Conservation (phyloP, 129 eudicot species). For the Flaveria linearis region DNA sequence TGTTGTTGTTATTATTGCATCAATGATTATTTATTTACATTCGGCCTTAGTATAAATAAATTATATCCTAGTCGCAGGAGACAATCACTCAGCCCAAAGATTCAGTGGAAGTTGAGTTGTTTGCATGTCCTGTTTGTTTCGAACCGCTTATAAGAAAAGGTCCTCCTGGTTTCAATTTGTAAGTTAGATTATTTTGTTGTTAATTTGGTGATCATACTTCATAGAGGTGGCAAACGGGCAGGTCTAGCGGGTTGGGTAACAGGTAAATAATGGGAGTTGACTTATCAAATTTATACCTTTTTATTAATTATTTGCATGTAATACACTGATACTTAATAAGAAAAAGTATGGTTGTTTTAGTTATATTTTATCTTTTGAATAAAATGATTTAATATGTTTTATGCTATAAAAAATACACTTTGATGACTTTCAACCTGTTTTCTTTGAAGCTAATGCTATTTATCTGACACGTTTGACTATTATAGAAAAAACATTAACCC, state of each 20-base stretch:
- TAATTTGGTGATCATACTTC: conserved; percentile 6
- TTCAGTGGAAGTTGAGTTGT: conserved; percentile 47
- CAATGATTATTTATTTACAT: background rate
- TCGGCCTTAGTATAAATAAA: background rate
- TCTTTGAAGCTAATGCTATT: background rate
- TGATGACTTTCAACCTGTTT: background rate
- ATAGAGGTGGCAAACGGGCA: background rate
- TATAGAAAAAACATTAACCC: background rate
- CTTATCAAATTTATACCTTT: background rate
- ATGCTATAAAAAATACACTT: background rate
- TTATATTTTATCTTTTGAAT: background rate
- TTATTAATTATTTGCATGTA: background rate
- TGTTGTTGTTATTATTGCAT: background rate
- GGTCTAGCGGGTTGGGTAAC: background rate
- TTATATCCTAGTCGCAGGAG: conserved; percentile 42
- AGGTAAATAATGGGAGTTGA: background rate
- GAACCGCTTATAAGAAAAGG: conserved; percentile 90
- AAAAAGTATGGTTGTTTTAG: background rate
- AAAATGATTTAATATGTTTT: background rate
- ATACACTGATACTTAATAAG: background rate
- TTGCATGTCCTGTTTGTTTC: conserved; percentile 90
- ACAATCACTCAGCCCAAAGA: conserved; percentile 40
- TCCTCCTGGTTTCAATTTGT: conserved; percentile 92
- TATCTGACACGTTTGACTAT: background rate
- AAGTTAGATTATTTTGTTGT: conserved; percentile 38